Base-by-base conservation (phyloP, 2,329 filamentous ascomycete genomes). In the Diaporthe citrichinensis region DNA sequence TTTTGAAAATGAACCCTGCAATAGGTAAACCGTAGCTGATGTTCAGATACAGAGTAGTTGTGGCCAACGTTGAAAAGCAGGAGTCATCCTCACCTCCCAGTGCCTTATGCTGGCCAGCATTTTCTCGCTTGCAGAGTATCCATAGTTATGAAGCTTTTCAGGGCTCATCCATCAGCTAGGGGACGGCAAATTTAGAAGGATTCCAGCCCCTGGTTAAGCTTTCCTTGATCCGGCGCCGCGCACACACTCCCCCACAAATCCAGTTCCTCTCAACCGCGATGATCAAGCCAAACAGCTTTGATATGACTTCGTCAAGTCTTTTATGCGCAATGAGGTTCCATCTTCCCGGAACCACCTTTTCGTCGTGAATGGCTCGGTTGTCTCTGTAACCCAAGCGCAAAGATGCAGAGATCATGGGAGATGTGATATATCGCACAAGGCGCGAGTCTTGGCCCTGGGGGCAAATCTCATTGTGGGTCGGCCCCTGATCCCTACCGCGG, bases 401-500 rank as follows among this genome's bases (percentile, higher is more conserved):
- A 39, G 28, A 20, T 23, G 49, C 15, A 28, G 49, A 41, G 34
- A 28, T 41, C 9, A 23, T 10, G 7, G 23, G 17, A 69, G 49
- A 69, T 31, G 23, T 53, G 34, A 55, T 9, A 28, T 41, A 69
- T 41, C 34, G n/a, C 15, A 23, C 36, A 25, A 68, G 46, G 46
- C 61, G 15, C 23, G 23, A 31, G 31, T 41, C 49, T 55, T 53
- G 34, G n/a, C n/a, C 15, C 23, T 23, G 65, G 15, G 61, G 65
- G 14, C 34, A 12, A 28, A 39, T 53, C 46, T 20, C 14, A 23
- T 31, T 36, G 15, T n/a, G 49, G 65, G 34, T 23, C 20, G 49
- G 36, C 49, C 65, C 65, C 65, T 69, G 65, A 31, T 69, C 65
- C 65, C 36, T 41, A 41, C 65, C 34, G 39, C 65, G 49, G 49